Evolutionary conservation across 164 flowering plant genomes (phyloP), one percentile per base, ranked within the genome.

Genomic region (Tetrastigma voinierianum): DNA sequence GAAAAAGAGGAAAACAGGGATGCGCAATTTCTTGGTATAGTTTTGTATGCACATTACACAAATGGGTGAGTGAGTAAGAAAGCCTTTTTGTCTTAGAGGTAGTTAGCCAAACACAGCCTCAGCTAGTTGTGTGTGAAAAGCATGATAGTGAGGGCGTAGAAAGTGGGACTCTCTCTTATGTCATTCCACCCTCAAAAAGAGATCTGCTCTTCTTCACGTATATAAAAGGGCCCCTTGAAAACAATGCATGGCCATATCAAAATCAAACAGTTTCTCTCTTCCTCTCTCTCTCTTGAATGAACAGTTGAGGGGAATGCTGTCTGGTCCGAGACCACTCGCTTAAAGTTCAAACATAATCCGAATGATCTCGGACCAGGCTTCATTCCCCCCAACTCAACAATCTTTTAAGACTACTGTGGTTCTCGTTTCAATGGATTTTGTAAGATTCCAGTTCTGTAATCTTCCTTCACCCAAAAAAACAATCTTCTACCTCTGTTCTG

Each of bases 351-450:
- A n/a, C 21, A 58, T 23, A 20, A 11, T 18, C 18, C 62, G 83
- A 70, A 77, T 77, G 87, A 82, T 80, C 74, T 87, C 90, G 89
- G 90, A 86, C 90, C 92, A 90, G 92, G 90, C 93, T 86, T 86
- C 90, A 86, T 87, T 86, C 89, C 88, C 90, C 87, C 72, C 87
- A 86, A 81, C 85, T 51, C 23, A 10, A 54, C 51, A 60, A 5
- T 23, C 44, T 12, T 44, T 43, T 18, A 59, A 10, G 47, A 3
- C 40, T 54, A 8, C 57, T 54, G 19, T 20, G n/a, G n/a, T n/a
- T n/a, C n/a, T n/a, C n/a, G n/a, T n/a, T n/a, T n/a, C n/a, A n/a
- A n/a, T n/a, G n/a, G n/a, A n/a, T n/a, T n/a, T n/a, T n/a, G n/a
- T n/a, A n/a, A n/a, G n/a, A n/a, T n/a, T n/a, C n/a, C n/a, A n/a